Base-by-base conservation (phyloP, 805 yeast species). In the Maudiozyma serrabonitensis region DNA sequence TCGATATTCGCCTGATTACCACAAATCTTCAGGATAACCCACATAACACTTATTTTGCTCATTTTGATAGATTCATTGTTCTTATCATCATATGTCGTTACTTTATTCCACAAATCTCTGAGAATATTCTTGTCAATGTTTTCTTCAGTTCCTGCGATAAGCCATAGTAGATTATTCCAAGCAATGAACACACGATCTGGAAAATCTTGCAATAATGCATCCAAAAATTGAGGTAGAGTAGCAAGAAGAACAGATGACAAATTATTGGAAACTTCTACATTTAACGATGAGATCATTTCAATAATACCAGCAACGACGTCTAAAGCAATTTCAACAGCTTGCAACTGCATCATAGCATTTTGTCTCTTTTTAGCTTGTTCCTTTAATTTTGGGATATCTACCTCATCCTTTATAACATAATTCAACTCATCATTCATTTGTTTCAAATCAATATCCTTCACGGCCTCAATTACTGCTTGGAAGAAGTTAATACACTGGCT, bases 241-340 rank as follows among this genome's bases (percentile, higher is more conserved):
- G 55, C 50, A 11, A 56, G 16, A 26, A 66, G 50, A 34, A 52
- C 41, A 18, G 52, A 53, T 15, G 45, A 43, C 6, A 55, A 43
- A 9, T 43, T 23, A 4, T 48, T 48, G 9, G 40, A 28, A 4
- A 46, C 28, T 13, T 48, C 41, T 12, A 55, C 49, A 8, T 46
- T 47, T 8, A 48, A 43, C 26, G 51, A 46, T 9, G 78, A 77
- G 8, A 73, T 56, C 28, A 70, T 66, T 63, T 89, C 96, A 56
- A 84, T 75, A 6, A 82, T 71, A 1, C 90, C 84, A 1, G 96
- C 80, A 23, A 87, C 70, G 32, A 91, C 64, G 63, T 91, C 98
- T 21, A 90, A 67, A 0, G 84, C 72, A 0, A 83, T 73, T 56
- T 87, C 95, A 21, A 85, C 69, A 4, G 85, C 74, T 54, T 82